phyloP scores from a whole-genome alignment of 106 monocot species.

The Platanthera zijinensis region DNA sequence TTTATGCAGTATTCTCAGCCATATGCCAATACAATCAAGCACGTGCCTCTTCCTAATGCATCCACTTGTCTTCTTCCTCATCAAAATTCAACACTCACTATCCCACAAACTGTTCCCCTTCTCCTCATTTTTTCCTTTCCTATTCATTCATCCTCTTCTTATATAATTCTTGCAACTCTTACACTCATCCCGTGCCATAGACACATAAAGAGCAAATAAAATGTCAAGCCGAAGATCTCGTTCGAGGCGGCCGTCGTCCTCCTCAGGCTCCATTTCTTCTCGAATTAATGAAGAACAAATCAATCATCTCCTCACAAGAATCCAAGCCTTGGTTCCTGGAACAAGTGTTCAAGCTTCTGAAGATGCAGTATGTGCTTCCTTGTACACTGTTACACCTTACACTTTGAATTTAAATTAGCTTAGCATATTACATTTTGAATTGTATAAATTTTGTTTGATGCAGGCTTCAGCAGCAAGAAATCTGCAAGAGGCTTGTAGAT shows the following conservation, averaged over 20 bases:
- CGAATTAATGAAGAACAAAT: background rate
- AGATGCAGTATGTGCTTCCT: background rate
- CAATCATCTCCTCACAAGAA: background rate
- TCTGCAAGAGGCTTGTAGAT: conserved; percentile 51
- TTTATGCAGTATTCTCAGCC: background rate
- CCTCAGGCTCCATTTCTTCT: background rate
- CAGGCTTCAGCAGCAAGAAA: conserved; percentile 40
- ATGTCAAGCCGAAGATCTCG: background rate
- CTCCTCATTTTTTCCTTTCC: background rate
- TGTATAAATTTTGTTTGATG: background rate
- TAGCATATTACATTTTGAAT: background rate
- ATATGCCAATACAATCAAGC: background rate
- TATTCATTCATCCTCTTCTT: background rate
- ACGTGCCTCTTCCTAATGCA: background rate
- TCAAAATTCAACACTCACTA: background rate
- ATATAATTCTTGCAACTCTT: background rate
- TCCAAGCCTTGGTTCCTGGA: background rate
- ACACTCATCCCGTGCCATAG: background rate
- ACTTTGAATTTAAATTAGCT: background rate
- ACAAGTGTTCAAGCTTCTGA: background rate
- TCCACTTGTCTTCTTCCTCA: background rate
- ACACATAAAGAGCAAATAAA: background rate
- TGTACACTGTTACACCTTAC: background rate
- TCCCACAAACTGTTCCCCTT: background rate
- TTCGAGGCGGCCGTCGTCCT: background rate